Evolutionary conservation across 345 rosid genomes (phyloP).

Genomic region (Salix udensis): DNA sequence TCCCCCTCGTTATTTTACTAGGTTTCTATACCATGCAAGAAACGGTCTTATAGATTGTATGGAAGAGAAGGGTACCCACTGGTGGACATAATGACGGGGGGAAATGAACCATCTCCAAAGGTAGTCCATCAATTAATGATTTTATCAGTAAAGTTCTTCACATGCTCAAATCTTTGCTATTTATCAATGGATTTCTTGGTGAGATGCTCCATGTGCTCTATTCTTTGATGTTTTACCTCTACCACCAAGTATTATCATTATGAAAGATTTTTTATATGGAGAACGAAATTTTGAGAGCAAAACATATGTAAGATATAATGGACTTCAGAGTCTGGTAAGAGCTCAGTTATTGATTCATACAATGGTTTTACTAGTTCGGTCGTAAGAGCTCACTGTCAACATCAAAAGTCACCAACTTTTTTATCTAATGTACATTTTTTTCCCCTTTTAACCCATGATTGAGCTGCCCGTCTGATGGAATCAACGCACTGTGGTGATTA

Average conservation of each 20-base stretch:
- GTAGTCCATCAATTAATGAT: slow-evolving; percentile 31
- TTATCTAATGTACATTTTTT: not conserved
- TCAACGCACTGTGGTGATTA: not conserved
- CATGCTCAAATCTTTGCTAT: not conserved
- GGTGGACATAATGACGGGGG: slow-evolving; percentile 93
- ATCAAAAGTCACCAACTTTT: not conserved
- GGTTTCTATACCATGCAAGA: slow-evolving; percentile 97
- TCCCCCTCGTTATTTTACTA: slow-evolving; percentile 19
- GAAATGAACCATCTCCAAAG: slow-evolving; percentile 82
- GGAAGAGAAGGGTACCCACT: slow-evolving; percentile 93
- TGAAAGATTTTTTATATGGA: not conserved
- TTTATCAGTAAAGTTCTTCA: not conserved
- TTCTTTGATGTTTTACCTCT: not conserved
- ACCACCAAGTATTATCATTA: not conserved
- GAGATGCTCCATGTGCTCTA: not conserved
- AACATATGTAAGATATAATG: not conserved
- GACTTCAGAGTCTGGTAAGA: not conserved
- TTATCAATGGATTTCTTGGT: not conserved
- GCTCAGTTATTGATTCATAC: not conserved
- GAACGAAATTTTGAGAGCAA: not conserved
- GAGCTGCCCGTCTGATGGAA: not conserved
- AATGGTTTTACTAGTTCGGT: not conserved
- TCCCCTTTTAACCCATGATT: not conserved
- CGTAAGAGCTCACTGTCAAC: not conserved
- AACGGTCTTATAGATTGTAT: slow-evolving; percentile 63